A percentile compares a stretch with the other conserved stretches of the same genome.
Evolutionary conservation across 1,139 yeast genomes (phyloP).

Genomic region (Candida sp.): DNA sequence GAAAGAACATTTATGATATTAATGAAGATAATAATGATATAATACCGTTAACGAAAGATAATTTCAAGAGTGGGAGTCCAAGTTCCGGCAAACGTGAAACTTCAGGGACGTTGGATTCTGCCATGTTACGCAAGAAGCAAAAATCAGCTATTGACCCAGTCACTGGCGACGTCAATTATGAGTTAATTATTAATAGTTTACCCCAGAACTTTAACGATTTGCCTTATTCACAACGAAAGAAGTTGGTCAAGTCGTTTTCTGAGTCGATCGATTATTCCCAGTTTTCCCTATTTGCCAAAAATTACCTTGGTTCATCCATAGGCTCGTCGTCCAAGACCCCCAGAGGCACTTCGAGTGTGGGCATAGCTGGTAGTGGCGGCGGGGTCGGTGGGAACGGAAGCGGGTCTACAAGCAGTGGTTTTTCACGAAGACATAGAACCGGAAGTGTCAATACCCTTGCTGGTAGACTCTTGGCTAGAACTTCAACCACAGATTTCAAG

Average conservation of each 20-base stretch:
- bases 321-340: constrained; percentile 21
- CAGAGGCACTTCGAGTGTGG: constrained; percentile 12
- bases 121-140: constrained; percentile 17
- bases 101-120: constrained; percentile 7
- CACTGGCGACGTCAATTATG: constrained; percentile 39
- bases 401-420: constrained; percentile 27
- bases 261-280: constrained; percentile 59
- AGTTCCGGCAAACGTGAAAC: constrained; percentile 10
- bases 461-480: constrained; percentile 42
- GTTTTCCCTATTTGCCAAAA: constrained; percentile 47
- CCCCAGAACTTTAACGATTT: constrained; percentile 67
- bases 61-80: constrained; percentile 3
- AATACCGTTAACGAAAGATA: constrained; percentile 2
- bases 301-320: constrained; percentile 22
- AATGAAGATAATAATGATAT: constrained; percentile 5
- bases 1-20: neutral
- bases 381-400: constrained; percentile 18
- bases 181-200: constrained; percentile 42
- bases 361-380: constrained; percentile 8
- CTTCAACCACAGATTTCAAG: constrained; percentile 43
- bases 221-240: constrained; percentile 73
- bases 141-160: constrained; percentile 26
- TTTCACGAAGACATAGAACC: constrained; percentile 32
- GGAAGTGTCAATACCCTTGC: constrained; percentile 46
- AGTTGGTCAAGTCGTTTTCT: constrained; percentile 55